Conservation (phyloP, 345 rosid genomes). For the Adansonia digitata region DNA sequence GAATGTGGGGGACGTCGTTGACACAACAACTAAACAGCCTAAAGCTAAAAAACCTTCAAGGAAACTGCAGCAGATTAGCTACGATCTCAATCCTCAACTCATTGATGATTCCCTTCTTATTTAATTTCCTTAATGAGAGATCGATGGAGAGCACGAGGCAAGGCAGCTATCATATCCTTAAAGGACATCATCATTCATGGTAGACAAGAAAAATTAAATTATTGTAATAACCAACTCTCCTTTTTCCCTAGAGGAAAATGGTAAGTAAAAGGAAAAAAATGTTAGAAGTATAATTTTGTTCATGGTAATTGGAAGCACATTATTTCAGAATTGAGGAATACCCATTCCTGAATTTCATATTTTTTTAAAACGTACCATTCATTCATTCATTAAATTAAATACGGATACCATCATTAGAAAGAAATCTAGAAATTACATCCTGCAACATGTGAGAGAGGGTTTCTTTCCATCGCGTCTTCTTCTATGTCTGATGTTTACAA, state of each 20-base stretch:
- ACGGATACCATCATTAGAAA: too few species aligned
- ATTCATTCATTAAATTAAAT: too few species aligned
- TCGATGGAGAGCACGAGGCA: not conserved
- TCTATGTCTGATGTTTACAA: too few species aligned
- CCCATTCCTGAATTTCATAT: not conserved
- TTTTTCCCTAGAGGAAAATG: not conserved
- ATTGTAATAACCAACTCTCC: not conserved
- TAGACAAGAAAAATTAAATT: too few species aligned
- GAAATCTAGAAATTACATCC: too few species aligned
- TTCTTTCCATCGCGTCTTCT: too few species aligned
- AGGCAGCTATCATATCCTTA: too few species aligned
- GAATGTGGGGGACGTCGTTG: slow-evolving; percentile 22
- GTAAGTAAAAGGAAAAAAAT: not conserved
- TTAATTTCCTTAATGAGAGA: not conserved
- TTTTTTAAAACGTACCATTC: too few species aligned
- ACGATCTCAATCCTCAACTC: not conserved
- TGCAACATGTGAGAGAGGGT: too few species aligned
- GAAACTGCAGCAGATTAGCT: not conserved
- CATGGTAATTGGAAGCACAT: not conserved
- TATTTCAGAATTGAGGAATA: not conserved
- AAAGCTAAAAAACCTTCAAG: slow-evolving; percentile 12
- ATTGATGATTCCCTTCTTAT: not conserved
- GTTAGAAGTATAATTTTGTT: not conserved
- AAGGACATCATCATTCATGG: too few species aligned
- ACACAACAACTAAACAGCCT: slow-evolving; percentile 15